Conservation (phyloP, 805 yeast species). For the Ogataea pignaliae region DNA sequence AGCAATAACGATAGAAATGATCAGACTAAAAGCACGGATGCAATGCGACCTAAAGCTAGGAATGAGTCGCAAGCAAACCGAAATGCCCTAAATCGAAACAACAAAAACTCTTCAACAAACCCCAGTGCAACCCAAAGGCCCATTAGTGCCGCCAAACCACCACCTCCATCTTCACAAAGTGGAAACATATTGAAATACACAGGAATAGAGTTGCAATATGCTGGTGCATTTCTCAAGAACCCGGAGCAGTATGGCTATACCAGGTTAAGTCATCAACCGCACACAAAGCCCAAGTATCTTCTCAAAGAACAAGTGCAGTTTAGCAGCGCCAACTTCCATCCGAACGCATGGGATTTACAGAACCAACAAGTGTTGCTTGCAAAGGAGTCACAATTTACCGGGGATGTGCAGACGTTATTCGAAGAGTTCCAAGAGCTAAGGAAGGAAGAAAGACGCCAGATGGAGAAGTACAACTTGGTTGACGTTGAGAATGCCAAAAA, state of each 20-base stretch:
- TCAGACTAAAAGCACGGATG: neutral
- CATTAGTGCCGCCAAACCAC: no score
- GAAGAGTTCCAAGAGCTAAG: conserved; percentile 73
- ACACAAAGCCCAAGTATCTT: conserved; percentile 27
- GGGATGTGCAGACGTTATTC: conserved; percentile 67
- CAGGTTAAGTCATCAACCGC: conserved; percentile 15
- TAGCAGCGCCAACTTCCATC: conserved; percentile 31
- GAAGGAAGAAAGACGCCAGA: conserved; percentile 65
- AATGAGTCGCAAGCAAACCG: neutral
- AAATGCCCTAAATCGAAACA: neutral
- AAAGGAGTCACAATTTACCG: conserved; percentile 39
- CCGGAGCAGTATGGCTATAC: conserved; percentile 28
- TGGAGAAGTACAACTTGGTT: conserved; percentile 79
- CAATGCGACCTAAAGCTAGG: neutral
- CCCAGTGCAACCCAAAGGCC: neutral
- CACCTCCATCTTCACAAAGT: neutral
- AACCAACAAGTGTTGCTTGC: conserved; percentile 61
- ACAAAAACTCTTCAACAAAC: neutral
- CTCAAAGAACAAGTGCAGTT: conserved; percentile 29
- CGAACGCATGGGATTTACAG: conserved; percentile 63
- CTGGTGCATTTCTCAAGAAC: conserved; percentile 26
- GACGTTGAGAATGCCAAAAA: conserved; percentile 83
- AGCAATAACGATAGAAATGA: neutral
- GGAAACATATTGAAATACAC: neutral
- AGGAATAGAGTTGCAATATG: conserved; percentile 23